phyloP scores from a whole-genome alignment of 2,329 filamentous ascomycete species.

The Penicillium vulpinum region DNA sequence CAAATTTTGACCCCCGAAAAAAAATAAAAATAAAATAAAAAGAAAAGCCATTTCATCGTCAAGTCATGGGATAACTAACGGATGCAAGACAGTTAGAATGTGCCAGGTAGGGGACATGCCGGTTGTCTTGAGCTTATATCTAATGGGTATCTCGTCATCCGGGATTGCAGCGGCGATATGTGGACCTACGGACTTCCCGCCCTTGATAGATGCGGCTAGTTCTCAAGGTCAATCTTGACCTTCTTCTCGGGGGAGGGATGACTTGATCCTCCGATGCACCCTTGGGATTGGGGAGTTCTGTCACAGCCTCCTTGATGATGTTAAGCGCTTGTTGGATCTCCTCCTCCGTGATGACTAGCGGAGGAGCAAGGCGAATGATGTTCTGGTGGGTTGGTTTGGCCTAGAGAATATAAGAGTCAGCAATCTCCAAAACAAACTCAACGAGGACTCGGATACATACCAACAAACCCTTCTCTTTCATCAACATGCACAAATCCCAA shows the following conservation, averaged over 20 bases:
- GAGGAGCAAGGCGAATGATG: slow-evolving; percentile 96
- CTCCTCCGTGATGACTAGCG: slow-evolving; percentile 86
- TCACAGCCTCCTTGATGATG: slow-evolving; percentile 79
- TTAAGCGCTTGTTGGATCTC: slow-evolving; percentile 74
- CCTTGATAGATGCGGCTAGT: slow-evolving; percentile 39
- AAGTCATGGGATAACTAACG: slow-evolving; percentile 11
- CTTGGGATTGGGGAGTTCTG: slow-evolving; percentile 72
- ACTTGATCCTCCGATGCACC: slow-evolving; percentile 56
- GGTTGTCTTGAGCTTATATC: not conserved
- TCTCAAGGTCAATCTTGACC: slow-evolving; percentile 60
- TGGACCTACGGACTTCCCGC: not conserved
- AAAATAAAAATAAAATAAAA: not conserved
- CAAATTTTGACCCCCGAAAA: not conserved
- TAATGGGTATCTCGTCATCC: not conserved
- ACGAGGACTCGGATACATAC: slow-evolving; percentile 54
- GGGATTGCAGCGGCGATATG: not conserved
- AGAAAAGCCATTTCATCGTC: slow-evolving; percentile 17
- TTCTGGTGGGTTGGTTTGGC: slow-evolving; percentile 98
- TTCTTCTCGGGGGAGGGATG: slow-evolving; percentile 61
- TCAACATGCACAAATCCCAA: slow-evolving; percentile 93
- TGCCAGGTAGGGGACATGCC: not conserved
- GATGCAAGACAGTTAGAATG: slow-evolving; percentile 1
- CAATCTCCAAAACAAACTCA: not conserved
- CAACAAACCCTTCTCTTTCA: slow-evolving; percentile 93
- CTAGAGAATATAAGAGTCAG: slow-evolving; percentile 48